Evolutionary conservation across 768 basidiomycete genomes (phyloP), one percentile per base, ranked within the genome.

Genomic region (Trametes cubensis): DNA sequence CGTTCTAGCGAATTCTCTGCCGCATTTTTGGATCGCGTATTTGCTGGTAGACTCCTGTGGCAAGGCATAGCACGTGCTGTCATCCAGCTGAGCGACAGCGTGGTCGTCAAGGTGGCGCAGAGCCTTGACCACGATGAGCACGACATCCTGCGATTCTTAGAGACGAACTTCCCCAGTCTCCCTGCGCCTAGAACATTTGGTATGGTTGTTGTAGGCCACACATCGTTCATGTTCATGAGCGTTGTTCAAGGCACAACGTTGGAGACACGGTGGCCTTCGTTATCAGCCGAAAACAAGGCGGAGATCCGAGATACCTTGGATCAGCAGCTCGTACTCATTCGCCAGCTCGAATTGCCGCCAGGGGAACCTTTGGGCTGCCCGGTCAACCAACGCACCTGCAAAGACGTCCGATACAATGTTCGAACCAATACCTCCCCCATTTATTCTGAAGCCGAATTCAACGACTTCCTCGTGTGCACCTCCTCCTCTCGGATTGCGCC

Each of bases 241-340:
- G 10, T 57, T n/a, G 26, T 68, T 17, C 59, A 66, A 10, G 66
- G 67, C 41, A 41, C 17, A n/a, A 62, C 66, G 17, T 46, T 67
- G 58, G 67, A 68, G 30, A 53, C 23, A 20, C 58, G 65, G 15
- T 67, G 66, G 67, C 49, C 55, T 20, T 42, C 55, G n/a, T 48
- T 64, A 34, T 46, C 53, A 15, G 26, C 39, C 21, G 34, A 49
- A 20, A 34, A 20, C 39, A 67, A 68, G 56, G 21, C 26, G 26
- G 21, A 21, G 26, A 62, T 67, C 45, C 55, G 55, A 17, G 14
- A 28, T 23, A 3, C 13, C 4, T 41, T 67, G 28, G 45, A 67
- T 21, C 14, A 62, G 21, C 42, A 40, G 5, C n/a, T 61, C 10
- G 6, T 15, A 15, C 18, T 6, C 30, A 34, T 67, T 10, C 60